These are phyloP conservation scores for Corylus avellana DNA, from an alignment of 306 rosid species.

Conservation along the genomic window DNA sequence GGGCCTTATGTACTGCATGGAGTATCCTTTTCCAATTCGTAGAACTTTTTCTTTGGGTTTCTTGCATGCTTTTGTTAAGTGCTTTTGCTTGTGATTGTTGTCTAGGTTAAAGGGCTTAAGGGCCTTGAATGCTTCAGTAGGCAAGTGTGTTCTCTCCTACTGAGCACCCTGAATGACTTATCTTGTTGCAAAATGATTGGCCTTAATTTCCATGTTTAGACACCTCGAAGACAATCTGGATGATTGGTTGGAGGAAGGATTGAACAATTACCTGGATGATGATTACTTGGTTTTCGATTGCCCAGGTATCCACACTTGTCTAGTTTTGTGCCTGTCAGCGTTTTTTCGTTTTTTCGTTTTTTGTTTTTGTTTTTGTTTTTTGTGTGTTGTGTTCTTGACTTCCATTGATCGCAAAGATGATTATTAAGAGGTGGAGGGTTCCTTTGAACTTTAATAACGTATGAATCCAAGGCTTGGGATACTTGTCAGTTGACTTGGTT, in stretches of 20 bases:
- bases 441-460: no score
- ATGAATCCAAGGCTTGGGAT: no score
- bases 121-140: neutral
- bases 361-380: neutral
- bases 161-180: neutral
- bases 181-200: slow-evolving; percentile 16
- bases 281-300: slow-evolving; percentile 92
- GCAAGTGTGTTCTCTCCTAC: neutral
- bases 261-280: slow-evolving; percentile 85
- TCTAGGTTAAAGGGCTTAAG: neutral
- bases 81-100: neutral
- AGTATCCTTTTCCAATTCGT: slow-evolving; percentile 69
- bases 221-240: slow-evolving; percentile 88
- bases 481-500: no score
- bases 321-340: neutral
- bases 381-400: neutral
- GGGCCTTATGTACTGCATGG: slow-evolving; percentile 95
- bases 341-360: neutral
- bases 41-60: neutral
- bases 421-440: no score
- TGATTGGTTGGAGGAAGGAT: slow-evolving; percentile 76
- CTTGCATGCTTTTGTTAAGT: neutral
- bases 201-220: slow-evolving; percentile 61
- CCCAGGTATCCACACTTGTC: slow-evolving; percentile 60
- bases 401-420: neutral